A percentile compares a stretch with the other conserved stretches of the same genome.
Evolutionary conservation across 495 filamentous ascomycete genomes (phyloP).

Genomic region (Aspergillus wentii): DNA sequence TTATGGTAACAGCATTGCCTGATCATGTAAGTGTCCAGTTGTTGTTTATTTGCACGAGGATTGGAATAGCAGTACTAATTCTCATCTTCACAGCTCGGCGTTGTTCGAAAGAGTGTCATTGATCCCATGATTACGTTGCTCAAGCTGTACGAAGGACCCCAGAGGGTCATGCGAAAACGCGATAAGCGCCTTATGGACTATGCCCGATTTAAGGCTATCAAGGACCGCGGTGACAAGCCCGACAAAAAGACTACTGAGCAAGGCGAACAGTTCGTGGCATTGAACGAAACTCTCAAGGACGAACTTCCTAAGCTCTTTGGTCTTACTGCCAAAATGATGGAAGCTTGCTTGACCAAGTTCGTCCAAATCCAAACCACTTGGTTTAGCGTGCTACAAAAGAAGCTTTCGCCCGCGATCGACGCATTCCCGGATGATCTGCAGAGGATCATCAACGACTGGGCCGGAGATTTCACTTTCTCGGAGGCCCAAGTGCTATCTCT

Average conservation of each 20-base stretch:
- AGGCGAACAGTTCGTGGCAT: slow-evolving; percentile 78
- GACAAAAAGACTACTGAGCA: slow-evolving; percentile 79
- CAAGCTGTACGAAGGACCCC: slow-evolving; percentile 73
- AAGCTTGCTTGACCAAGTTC: slow-evolving; percentile 74
- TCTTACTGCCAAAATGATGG: slow-evolving; percentile 72
- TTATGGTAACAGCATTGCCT: slow-evolving; percentile 69
- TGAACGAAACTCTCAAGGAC: slow-evolving; percentile 89
- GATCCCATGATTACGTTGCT: slow-evolving; percentile 81
- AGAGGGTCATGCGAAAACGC: slow-evolving; percentile 84
- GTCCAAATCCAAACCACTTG: slow-evolving; percentile 76
- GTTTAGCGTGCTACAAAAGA: slow-evolving; percentile 73
- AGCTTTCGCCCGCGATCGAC: slow-evolving; percentile 69
- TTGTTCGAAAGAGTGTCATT: slow-evolving; percentile 76
- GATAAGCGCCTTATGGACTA: slow-evolving; percentile 87
- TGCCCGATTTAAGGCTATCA: slow-evolving; percentile 70
- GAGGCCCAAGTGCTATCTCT: slow-evolving; percentile 48
- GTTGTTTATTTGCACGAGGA: slow-evolving; percentile 5
- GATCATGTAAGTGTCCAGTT: slow-evolving; percentile 80
- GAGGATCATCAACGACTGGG: slow-evolving; percentile 67
- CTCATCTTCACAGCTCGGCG: slow-evolving; percentile 51
- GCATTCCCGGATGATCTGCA: slow-evolving; percentile 59
- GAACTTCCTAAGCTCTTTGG: slow-evolving; percentile 83
- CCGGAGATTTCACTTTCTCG: slow-evolving; percentile 60
- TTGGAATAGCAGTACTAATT: slow-evolving; percentile 6
- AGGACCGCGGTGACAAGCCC: slow-evolving; percentile 71